Evolutionary conservation across 768 basidiomycete genomes (phyloP).

Genomic region (Strobilomyces confusus): DNA sequence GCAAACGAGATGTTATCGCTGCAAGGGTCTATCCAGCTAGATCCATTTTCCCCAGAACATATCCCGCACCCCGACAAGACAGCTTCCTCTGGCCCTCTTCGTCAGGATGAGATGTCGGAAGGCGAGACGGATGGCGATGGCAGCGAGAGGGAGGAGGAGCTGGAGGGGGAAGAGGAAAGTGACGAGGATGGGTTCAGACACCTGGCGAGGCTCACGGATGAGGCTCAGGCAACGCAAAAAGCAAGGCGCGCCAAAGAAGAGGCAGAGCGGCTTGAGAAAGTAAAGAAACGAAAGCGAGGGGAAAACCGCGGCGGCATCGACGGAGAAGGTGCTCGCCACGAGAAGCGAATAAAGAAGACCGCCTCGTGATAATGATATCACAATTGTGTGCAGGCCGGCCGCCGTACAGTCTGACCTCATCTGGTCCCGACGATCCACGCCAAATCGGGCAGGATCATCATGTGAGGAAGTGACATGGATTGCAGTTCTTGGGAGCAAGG

Average conservation of each 20-base stretch:
- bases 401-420: background rate
- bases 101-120: slow-evolving; percentile 17
- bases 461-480: slow-evolving; percentile 1
- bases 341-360: slow-evolving; percentile 14
- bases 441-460: background rate
- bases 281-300: slow-evolving; percentile 30
- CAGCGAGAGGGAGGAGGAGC: background rate
- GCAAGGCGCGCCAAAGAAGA: slow-evolving; percentile 27
- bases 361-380: slow-evolving; percentile 12
- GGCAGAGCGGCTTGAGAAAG: slow-evolving; percentile 25
- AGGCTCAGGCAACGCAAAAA: slow-evolving; percentile 23
- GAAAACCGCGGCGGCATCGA: slow-evolving; percentile 11
- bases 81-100: background rate
- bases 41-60: slow-evolving; percentile 69
- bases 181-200: slow-evolving; percentile 32
- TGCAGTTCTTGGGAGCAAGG: background rate
- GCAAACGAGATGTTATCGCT: slow-evolving; percentile 94
- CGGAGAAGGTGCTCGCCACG: slow-evolving; percentile 4
- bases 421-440: background rate
- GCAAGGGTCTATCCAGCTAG: slow-evolving; percentile 73
- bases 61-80: slow-evolving; percentile 29
- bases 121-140: slow-evolving; percentile 9
- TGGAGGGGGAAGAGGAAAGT: slow-evolving; percentile 19
- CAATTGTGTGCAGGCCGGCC: background rate
- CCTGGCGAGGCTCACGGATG: slow-evolving; percentile 30